phyloP scores from a whole-genome alignment of 768 basidiomycete species.

The Arthromyces matolae region DNA sequence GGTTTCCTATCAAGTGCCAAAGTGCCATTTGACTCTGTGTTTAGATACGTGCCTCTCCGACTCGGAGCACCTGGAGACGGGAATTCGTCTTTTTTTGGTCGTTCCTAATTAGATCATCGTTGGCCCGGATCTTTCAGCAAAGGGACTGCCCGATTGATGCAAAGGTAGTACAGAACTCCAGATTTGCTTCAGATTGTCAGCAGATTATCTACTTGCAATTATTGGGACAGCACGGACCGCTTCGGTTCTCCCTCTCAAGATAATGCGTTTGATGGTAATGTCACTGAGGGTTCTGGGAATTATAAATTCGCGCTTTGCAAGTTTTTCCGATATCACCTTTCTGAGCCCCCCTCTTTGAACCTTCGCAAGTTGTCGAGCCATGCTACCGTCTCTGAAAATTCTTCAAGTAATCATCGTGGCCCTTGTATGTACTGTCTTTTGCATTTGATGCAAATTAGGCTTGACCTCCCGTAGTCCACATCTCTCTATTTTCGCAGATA shows the following conservation, averaged over 20 bases:
- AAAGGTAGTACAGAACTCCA: too few species aligned
- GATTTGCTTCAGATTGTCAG: too few species aligned
- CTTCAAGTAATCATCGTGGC: conserved; percentile 3
- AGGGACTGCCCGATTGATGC: too few species aligned
- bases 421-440: not conserved
- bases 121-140: not conserved
- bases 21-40: too few species aligned
- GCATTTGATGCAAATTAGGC: not conserved
- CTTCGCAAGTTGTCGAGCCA: not conserved
- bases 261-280: too few species aligned
- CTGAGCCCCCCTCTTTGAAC: conserved; percentile 1
- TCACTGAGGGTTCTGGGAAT: too few species aligned
- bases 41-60: too few species aligned
- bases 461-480: conserved; percentile 14
- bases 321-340: too few species aligned
- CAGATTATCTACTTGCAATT: not conserved
- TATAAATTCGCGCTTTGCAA: too few species aligned
- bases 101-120: not conserved
- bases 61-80: conserved; percentile 6
- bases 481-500: conserved; percentile 21
- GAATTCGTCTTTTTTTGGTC: not conserved
- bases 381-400: conserved; percentile 1
- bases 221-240: not conserved
- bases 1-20: too few species aligned
- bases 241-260: not conserved